These are phyloP conservation scores for Aspergillus coremiiformis DNA, from an alignment of 495 filamentous ascomycete species.

Conservation along the genomic window DNA sequence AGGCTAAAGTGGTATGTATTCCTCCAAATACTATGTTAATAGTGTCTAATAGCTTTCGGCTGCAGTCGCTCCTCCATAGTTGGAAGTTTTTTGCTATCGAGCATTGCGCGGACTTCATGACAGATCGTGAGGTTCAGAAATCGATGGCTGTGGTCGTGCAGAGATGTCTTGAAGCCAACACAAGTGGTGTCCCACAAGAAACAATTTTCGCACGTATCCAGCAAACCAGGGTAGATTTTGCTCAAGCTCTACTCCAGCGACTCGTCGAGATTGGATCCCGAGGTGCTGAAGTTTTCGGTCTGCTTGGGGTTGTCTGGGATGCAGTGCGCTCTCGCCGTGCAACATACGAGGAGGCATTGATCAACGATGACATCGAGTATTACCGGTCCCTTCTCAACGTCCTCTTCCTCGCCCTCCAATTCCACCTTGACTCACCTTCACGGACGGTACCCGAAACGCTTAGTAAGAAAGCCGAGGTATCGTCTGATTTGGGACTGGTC, in stretches of 20 bases:
- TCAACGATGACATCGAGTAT: slow-evolving; percentile 57
- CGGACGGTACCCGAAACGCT: slow-evolving; percentile 26
- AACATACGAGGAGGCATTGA: slow-evolving; percentile 57
- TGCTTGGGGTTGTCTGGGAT: slow-evolving; percentile 61
- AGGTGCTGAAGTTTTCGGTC: slow-evolving; percentile 49
- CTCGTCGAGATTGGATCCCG: slow-evolving; percentile 58
- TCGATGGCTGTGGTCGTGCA: slow-evolving; percentile 59
- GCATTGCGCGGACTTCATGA: slow-evolving; percentile 60
- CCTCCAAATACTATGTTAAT: neutral
- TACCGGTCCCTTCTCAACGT: slow-evolving; percentile 77
- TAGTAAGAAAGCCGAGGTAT: slow-evolving; percentile 33
- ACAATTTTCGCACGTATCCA: slow-evolving; percentile 63
- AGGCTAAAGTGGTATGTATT: slow-evolving; percentile 75
- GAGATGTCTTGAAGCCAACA: slow-evolving; percentile 66
- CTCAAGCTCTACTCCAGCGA: slow-evolving; percentile 67
- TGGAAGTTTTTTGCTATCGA: slow-evolving; percentile 89
- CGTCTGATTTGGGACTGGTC: slow-evolving; percentile 43
- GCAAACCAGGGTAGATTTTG: slow-evolving; percentile 65
- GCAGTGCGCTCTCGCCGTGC: slow-evolving; percentile 55
- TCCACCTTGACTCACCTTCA: slow-evolving; percentile 36
- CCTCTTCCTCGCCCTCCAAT: slow-evolving; percentile 72
- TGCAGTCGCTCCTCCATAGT: slow-evolving; percentile 66
- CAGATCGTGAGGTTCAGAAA: slow-evolving; percentile 56
- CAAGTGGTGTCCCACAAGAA: slow-evolving; percentile 55
- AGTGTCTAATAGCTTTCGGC: neutral